Evolutionary conservation across 2,329 filamentous ascomycete genomes (phyloP), one percentile per base, ranked within the genome.

Genomic region (Ceratocystis smalleyi): DNA sequence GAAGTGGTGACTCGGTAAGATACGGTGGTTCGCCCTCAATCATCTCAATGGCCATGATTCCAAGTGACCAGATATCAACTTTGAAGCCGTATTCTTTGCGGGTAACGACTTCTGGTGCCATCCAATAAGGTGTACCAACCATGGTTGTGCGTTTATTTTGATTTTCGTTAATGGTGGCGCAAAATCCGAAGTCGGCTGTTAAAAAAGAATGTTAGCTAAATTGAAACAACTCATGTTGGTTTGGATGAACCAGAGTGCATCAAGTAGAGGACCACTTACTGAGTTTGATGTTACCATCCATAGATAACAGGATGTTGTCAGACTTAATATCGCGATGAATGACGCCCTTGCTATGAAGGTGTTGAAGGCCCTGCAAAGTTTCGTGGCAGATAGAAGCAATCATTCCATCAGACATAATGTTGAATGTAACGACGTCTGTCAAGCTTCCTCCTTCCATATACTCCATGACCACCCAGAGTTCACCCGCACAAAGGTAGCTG

Each of bases 1-100:
- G 85, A 27, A 99, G 80, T 4, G 94, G 94, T 45, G 90, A 95
- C 74, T 99, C 94, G 47, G 91, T 97, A 66, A 99, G 80, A 73
- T 97, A 99, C 27, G 94, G 94, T 12, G 94, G 94, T 74, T 97
- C 94, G 73, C 92, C 94, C 76, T 97, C 94, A 69, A 99, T 96
- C 94, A 99, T 99, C 75, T 99, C 94, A 71, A 99, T 97, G 6
- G 94, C 91, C 94, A 99, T 97, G 76, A 99, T 99, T 66, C 94
- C 94, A 55, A 99, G 78, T 66, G 89, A 95, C 94, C 94, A 99
- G 69, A 99, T 96, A 72, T 99, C 94, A 64, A 99, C 92, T 75
- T 97, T 99, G 68, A 92, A 87, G 69, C 94, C 94, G 75, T 99
- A 99, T 76, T 97, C 94, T 75, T 97, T 97, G 51, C 91, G 82